phyloP scores from a whole-genome alignment of 805 yeast species.

The Candida loeiensis region DNA sequence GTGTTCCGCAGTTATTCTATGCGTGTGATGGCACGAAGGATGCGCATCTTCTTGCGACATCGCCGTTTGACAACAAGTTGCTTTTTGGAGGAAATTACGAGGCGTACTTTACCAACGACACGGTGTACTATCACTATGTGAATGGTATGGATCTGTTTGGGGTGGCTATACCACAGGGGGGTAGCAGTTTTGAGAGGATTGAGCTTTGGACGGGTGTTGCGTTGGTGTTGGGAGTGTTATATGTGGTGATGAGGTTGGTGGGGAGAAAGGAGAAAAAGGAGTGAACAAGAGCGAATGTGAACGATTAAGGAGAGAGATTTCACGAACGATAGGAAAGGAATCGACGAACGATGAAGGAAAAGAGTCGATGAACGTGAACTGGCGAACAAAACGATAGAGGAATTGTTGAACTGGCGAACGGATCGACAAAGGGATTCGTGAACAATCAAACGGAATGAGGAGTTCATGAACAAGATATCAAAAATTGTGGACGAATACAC shows the following conservation, averaged over 20 bases:
- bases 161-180: constrained; percentile 12
- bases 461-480: no score
- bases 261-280: constrained; percentile 4
- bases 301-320: not conserved
- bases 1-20: constrained; percentile 28
- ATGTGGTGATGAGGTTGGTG: constrained; percentile 8
- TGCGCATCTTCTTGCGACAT: constrained; percentile 24
- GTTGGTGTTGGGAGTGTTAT: constrained; percentile 10
- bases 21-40: constrained; percentile 34
- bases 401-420: no score
- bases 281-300: not conserved
- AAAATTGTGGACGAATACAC: no score
- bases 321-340: no score
- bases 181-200: constrained; percentile 6
- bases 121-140: constrained; percentile 34
- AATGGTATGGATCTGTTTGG: not conserved
- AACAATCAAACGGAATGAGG: no score
- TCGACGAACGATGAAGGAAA: no score
- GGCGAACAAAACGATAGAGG: no score
- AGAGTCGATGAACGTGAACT: no score
- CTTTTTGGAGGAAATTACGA: constrained; percentile 34
- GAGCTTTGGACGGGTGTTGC: constrained; percentile 8
- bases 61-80: constrained; percentile 35
- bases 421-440: no score
- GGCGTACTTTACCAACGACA: constrained; percentile 35